These are phyloP conservation scores for Penicillium sp. DNA, from an alignment of 2,329 filamentous ascomycete genomes.

Conservation along the genomic window DNA sequence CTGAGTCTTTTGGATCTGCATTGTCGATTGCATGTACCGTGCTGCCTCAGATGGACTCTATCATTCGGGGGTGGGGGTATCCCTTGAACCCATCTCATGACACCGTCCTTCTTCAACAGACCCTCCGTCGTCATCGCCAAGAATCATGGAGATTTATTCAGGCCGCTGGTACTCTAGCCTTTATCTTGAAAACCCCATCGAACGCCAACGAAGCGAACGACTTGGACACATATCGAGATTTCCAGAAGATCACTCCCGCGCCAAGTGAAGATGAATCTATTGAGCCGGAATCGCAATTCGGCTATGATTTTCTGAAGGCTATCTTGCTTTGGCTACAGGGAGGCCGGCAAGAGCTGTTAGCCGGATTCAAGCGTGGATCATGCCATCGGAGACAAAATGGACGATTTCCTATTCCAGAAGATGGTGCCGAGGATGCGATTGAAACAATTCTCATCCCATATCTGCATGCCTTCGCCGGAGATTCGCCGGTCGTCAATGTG, in stretches of 20 bases:
- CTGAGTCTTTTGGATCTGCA: constrained; percentile 41
- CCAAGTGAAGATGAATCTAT: constrained; percentile 43
- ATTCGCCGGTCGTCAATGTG: constrained; percentile 54
- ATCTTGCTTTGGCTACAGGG: constrained; percentile 64
- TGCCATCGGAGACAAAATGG: constrained; percentile 40
- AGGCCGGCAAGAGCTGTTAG: constrained; percentile 55
- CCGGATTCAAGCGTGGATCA: constrained; percentile 55
- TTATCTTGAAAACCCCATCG: constrained; percentile 56
- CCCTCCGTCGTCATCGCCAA: constrained; percentile 57
- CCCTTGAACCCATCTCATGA: constrained; percentile 56
- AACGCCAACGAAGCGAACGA: constrained; percentile 42
- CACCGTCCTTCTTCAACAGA: constrained; percentile 56
- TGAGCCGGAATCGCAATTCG: constrained; percentile 52
- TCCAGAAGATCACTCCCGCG: constrained; percentile 51
- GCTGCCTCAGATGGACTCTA: constrained; percentile 58
- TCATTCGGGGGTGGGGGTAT: constrained; percentile 58
- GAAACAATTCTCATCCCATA: constrained; percentile 61
- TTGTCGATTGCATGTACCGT: constrained; percentile 48
- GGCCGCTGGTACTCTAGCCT: constrained; percentile 58
- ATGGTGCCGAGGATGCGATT: constrained; percentile 53
- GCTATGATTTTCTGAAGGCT: constrained; percentile 65
- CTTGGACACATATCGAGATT: constrained; percentile 36
- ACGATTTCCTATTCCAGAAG: constrained; percentile 54
- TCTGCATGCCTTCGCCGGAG: constrained; percentile 54
- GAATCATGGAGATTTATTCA: constrained; percentile 62